phyloP scores from a whole-genome alignment of 192 early-diverging fungal genomes.

The Backusella mclennaniae region DNA sequence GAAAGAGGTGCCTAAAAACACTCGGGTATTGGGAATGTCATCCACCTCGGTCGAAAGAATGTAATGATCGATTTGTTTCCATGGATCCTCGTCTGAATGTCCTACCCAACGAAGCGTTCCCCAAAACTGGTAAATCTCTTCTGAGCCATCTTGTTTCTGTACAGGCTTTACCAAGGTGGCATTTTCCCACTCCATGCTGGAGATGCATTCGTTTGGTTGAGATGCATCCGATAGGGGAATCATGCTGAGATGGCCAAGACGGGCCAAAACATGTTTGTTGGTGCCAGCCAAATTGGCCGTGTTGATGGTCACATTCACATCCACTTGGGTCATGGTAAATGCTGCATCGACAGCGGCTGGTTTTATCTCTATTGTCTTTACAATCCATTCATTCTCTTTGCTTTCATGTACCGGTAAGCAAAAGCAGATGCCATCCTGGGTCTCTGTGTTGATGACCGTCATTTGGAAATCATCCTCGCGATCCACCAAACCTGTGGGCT shows the following conservation, averaged over 20 bases:
- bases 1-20: conserved; percentile 6
- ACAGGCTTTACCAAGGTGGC: neutral
- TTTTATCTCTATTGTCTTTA: neutral
- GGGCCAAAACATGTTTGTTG: neutral
- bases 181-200: neutral
- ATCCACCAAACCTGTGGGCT: neutral
- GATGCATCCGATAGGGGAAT: neutral
- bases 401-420: neutral
- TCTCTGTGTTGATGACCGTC: neutral
- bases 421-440: neutral
- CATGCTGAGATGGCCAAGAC: neutral
- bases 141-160: neutral
- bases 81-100: neutral
- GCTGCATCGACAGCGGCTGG: neutral
- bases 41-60: neutral
- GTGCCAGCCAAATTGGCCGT: neutral
- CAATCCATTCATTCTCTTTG: neutral
- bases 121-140: neutral
- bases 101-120: neutral
- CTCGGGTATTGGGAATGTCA: neutral
- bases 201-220: neutral
- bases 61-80: neutral
- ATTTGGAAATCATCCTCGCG: neutral
- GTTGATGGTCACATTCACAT: neutral
- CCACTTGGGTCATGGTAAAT: neutral